Evolutionary conservation across 2,329 filamentous ascomycete species (phyloP), one percentile per base, ranked within the genome.

Genomic region (Orbilia ellipsospora): DNA sequence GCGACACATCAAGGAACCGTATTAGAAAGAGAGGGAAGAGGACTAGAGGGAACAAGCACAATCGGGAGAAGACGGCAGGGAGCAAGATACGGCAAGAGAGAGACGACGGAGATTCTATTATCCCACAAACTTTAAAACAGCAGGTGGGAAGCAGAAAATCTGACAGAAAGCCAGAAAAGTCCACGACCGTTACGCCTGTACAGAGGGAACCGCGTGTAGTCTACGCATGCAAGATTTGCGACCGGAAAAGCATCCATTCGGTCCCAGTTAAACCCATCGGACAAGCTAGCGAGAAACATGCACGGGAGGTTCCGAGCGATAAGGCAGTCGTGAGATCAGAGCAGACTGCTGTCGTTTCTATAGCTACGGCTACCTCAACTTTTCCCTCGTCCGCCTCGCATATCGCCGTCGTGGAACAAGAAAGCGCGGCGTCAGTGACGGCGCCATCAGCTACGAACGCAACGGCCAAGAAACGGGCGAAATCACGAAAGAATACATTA

Each of bases 401-500:
- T 42, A 16, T 57, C 7, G 28, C 54, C 26, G 36, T 50, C 5
- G 26, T 44, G 54, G 44, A 44, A 52, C 18, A 10, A 20, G 15
- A n/a, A 18, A 48, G 13, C 13, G 44, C 44, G 44, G 31, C 56
- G 6, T 1, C 36, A 12, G 10, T 28, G 20, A 56, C 52, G 8
- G 40, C 56, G 18, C 8, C 44, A 60, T 10, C 64, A 31, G 36
- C 40, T 13, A 54, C 57, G 6, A 74, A 74, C 40, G 56, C 70
- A 7, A 62, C 70, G 16, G 63, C 70, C 4, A 74, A 68, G 57
- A 74, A 68, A 42, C 63, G 70, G 45, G 70, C 70, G 15, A 74
- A 74, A 40, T 74, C 70, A 42, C 70, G 70, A 45, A 74, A 74
- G 54, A 74, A 62, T 51, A 74, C 70, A 20, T 50, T 74, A 40